These are phyloP conservation scores for Byssoonygena ceratinophila DNA, from an alignment of 2,329 filamentous ascomycete genomes.

Conservation along the genomic window DNA sequence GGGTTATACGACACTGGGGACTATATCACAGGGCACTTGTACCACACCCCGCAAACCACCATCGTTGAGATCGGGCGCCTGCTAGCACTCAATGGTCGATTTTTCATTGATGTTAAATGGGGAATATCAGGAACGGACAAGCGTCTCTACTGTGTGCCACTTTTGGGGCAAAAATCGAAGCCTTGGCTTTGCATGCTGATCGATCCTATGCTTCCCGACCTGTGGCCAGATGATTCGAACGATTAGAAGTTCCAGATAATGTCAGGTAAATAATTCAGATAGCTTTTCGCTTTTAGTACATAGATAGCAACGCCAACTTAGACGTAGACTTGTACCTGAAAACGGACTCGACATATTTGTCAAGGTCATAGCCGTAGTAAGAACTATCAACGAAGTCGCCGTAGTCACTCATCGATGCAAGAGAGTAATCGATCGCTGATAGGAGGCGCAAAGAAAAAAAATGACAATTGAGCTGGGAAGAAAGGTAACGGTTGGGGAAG, in stretches of 20 bases:
- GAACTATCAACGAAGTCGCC: too few species aligned
- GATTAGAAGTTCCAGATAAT: background rate
- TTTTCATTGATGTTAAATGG: conserved; percentile 22
- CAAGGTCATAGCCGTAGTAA: too few species aligned
- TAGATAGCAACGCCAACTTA: too few species aligned
- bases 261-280: too few species aligned
- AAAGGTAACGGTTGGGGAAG: too few species aligned
- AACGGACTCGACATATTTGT: too few species aligned
- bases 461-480: too few species aligned
- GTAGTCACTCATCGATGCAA: too few species aligned
- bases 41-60: conserved; percentile 16
- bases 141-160: conserved; percentile 24
- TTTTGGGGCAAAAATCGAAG: conserved; percentile 18
- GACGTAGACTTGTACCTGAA: too few species aligned
- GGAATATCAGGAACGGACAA: conserved; percentile 19
- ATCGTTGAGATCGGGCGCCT: conserved; percentile 17
- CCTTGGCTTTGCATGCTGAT: conserved; percentile 21
- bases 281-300: too few species aligned
- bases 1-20: background rate
- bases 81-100: conserved; percentile 18
- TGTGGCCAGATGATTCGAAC: background rate
- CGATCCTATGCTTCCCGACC: background rate
- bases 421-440: too few species aligned
- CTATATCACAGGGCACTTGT: conserved; percentile 21
- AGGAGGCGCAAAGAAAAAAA: too few species aligned